Base-by-base conservation (phyloP, 768 basidiomycete genomes). In the Calvatia gigantea region DNA sequence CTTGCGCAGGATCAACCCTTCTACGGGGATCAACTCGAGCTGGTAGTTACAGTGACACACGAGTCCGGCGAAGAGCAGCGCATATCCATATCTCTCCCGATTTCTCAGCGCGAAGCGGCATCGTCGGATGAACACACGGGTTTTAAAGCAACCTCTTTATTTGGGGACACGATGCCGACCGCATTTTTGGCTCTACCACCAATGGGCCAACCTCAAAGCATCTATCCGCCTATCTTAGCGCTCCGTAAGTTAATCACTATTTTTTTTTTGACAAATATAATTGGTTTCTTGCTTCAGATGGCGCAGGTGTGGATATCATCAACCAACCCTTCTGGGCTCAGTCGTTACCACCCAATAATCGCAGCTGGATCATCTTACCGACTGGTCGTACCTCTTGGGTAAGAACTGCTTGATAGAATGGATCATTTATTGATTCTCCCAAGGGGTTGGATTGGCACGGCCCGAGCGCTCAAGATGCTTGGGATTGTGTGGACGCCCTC, bases 401-500 rank as follows among this genome's bases (percentile, higher is more conserved):
- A 65, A 45, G 59, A 8, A 19, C 38, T 33, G 6, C 35, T 28
- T 9, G 42, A 12, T n/a, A 15, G n/a, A 14, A 33, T 1, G 15
- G 29, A 31, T 17, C 19, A 19, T 28, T n/a, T 45, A 49, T 49
- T 25, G 14, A 47, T 23, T 31, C 19, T 23, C 19, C 51, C 14
- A 49, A 91, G 90, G 94, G 94, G 1, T 75, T 94, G 41, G 94
- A 97, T 67, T 96, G 94, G 94, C 94, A 92, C 62, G 94, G 93
- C 0, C 84, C 86, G 3, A 92, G 90, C 63, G 75, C 86, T 9
- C 66, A 69, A 12, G 91, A 94, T 63, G 86, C 81, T 1, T 90
- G 88, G 80, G 67, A 65, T 12, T 71, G 84, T 2, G 70, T 92
- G 5, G 78, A 80, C 25, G 83, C 86, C 2, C 71, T 94, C 32